A percentile compares a stretch with the other conserved stretches of the same genome.
phyloP scores from a whole-genome alignment of 2,329 filamentous ascomycete species.

The Diaporthe nobilis region DNA sequence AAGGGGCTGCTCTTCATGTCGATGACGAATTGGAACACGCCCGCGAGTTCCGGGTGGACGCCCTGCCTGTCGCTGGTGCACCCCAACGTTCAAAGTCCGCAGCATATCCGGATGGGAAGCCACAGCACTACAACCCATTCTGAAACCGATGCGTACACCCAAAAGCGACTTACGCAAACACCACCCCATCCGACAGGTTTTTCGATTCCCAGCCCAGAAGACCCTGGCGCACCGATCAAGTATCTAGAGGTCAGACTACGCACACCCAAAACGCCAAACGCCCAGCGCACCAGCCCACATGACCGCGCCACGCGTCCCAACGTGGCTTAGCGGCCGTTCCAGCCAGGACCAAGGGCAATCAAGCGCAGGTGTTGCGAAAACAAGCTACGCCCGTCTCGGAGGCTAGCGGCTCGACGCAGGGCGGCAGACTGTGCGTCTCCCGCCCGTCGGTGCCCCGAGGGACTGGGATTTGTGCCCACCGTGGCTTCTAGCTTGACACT shows the following conservation, averaged over 20 bases:
- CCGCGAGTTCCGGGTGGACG: not conserved
- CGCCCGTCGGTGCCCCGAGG: not conserved
- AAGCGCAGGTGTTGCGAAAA: not conserved
- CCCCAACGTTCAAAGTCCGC: not conserved
- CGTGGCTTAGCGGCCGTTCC: conserved; percentile 18
- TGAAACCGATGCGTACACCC: not conserved
- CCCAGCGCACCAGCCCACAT: conserved; percentile 13
- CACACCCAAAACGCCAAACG: not conserved
- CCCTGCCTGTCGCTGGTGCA: no score
- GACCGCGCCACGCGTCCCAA: conserved; percentile 19
- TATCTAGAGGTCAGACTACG: not conserved
- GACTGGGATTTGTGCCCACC: conserved; percentile 3
- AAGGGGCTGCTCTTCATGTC: not conserved
- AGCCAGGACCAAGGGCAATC: not conserved
- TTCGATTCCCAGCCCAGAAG: not conserved
- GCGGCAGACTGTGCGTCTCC: conserved; percentile 29
- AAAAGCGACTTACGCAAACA: not conserved
- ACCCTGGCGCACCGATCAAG: conserved; percentile 16
- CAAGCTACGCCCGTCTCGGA: conserved; percentile 22
- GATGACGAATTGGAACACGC: conserved; percentile 19
- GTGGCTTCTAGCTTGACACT: not conserved
- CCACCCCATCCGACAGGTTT: not conserved
- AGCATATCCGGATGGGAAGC: not conserved
- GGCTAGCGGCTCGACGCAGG: conserved; percentile 18
- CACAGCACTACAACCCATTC: not conserved